Percentiles rank a stretch among this genome's conserved stretches.
These are phyloP conservation scores for Macroventuria anomochaeta DNA, from an alignment of 2,329 filamentous ascomycete genomes.

Conservation along the genomic window DNA sequence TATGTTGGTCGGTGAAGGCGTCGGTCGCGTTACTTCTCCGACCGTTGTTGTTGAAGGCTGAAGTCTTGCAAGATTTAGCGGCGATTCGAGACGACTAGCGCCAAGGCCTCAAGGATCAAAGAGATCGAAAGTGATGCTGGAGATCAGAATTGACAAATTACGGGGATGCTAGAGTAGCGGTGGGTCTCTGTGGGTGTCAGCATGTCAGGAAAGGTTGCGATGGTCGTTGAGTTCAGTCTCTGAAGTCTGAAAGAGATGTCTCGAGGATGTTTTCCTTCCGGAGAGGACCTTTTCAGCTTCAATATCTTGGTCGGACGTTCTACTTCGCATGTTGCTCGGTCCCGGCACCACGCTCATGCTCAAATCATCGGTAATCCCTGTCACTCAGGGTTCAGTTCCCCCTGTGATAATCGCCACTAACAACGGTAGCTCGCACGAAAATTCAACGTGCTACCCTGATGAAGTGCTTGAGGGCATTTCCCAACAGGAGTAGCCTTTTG, in stretches of 20 bases:
- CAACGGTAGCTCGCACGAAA: slow-evolving; percentile 7
- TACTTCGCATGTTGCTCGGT: neutral
- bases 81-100: slow-evolving; percentile 14
- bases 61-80: slow-evolving; percentile 7
- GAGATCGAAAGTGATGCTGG: slow-evolving; percentile 11
- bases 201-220: neutral
- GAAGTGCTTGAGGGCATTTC: neutral
- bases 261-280: no score
- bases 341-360: slow-evolving; percentile 8
- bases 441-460: slow-evolving; percentile 4
- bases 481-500: neutral
- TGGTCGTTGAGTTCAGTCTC: neutral
- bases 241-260: neutral
- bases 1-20: no score
- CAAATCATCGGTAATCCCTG: slow-evolving; percentile 7
- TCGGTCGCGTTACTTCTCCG: no score
- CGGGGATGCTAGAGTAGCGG: no score
- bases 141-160: slow-evolving; percentile 2
- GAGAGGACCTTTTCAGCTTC: neutral
- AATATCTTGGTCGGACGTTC: neutral
- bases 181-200: neutral
- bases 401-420: slow-evolving; percentile 21
- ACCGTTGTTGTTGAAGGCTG: neutral
- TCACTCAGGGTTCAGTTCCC: slow-evolving; percentile 13
- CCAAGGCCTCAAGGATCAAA: slow-evolving; percentile 14